phyloP scores from a whole-genome alignment of 495 filamentous ascomycete genomes.

The Tuber melanosporum region DNA sequence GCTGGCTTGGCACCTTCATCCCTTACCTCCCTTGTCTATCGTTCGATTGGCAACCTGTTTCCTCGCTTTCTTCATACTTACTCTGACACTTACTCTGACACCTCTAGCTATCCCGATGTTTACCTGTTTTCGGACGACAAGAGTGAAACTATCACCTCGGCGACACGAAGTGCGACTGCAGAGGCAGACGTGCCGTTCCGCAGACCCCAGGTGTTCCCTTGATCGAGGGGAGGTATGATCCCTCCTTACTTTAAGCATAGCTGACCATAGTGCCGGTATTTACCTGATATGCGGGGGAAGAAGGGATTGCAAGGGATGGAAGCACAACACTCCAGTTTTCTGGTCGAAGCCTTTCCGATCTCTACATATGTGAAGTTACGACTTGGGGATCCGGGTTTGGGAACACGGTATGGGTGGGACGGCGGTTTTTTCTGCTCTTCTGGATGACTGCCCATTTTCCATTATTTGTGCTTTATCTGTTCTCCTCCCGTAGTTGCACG shows the following conservation, averaged over 20 bases:
- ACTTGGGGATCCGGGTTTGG: not conserved
- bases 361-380: not conserved
- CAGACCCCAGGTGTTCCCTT: slow-evolving; percentile 52
- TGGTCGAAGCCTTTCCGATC: slow-evolving; percentile 53
- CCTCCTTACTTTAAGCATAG: not conserved
- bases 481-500: not conserved
- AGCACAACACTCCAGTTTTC: slow-evolving; percentile 59
- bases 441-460: not conserved
- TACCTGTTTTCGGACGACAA: slow-evolving; percentile 54
- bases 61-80: too few species aligned
- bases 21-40: too few species aligned
- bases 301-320: slow-evolving; percentile 62
- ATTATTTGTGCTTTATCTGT: not conserved
- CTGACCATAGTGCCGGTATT: not conserved
- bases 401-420: not conserved
- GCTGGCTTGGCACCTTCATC: too few species aligned
- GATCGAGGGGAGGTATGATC: slow-evolving; percentile 51
- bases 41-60: too few species aligned
- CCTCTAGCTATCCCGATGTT: slow-evolving; percentile 54
- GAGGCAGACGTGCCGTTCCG: slow-evolving; percentile 10
- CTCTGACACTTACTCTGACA: too few species aligned
- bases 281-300: slow-evolving; percentile 49
- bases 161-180: not conserved
- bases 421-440: not conserved
- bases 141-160: slow-evolving; percentile 44